A percentile compares a stretch with the other conserved stretches of the same genome.
These are phyloP conservation scores for Xylariaceae sp. DNA, from an alignment of 2,329 filamentous ascomycete genomes.

Conservation along the genomic window DNA sequence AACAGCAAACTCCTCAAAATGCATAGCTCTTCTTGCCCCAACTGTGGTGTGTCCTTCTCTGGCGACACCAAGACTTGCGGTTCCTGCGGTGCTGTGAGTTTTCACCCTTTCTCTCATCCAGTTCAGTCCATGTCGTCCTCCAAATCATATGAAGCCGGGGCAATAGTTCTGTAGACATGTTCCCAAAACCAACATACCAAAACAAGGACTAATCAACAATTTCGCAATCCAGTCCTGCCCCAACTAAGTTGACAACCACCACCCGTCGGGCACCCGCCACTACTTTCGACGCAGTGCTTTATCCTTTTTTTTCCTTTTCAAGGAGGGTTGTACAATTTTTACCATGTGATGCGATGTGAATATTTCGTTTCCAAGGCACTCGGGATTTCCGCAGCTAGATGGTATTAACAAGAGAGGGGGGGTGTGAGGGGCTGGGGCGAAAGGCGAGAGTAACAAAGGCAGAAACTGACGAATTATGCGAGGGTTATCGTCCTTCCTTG, in stretches of 20 bases:
- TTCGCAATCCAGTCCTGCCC: conserved; percentile 29
- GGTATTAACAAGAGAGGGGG: too few species aligned
- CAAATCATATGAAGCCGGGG: not conserved
- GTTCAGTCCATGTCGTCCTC: not conserved
- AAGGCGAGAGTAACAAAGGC: too few species aligned
- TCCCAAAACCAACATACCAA: not conserved
- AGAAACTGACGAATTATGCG: too few species aligned
- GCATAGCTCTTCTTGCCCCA: conserved; percentile 58
- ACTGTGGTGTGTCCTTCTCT: conserved; percentile 57
- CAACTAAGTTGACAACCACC: conserved; percentile 21
- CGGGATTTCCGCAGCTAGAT: too few species aligned
- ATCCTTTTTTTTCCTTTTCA: too few species aligned
- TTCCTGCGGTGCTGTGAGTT: conserved; percentile 63
- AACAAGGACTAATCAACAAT: conserved; percentile 5
- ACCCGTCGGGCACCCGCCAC: not conserved
- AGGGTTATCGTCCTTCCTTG: too few species aligned
- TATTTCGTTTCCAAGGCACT: too few species aligned
- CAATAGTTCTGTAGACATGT: not conserved
- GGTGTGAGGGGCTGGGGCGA: too few species aligned
- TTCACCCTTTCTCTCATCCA: not conserved
- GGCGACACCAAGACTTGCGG: conserved; percentile 58
- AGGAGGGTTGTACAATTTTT: too few species aligned
- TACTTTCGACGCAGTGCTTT: too few species aligned
- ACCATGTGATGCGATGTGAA: too few species aligned
- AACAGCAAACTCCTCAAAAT: too few species aligned